A percentile compares a stretch with the other conserved stretches of the same genome.
These are phyloP conservation scores for Cutaneotrichosporon cutaneum DNA, from an alignment of 1,284 basidiomycete species.

Conservation along the genomic window DNA sequence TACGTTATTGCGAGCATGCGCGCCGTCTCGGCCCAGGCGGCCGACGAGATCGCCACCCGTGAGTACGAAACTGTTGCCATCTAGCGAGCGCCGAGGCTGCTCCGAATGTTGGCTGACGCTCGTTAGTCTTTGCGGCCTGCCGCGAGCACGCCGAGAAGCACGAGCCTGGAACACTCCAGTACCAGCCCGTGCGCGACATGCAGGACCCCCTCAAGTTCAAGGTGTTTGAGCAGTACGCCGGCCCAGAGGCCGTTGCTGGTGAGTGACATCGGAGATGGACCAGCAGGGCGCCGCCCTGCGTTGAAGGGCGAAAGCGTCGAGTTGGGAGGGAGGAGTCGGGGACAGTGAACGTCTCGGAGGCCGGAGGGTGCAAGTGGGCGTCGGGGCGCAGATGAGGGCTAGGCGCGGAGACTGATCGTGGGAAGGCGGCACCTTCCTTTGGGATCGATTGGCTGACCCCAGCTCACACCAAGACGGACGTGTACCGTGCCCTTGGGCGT, in stretches of 20 bases:
- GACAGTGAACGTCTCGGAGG: too few species aligned
- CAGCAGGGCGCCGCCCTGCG: too few species aligned
- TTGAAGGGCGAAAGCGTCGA: not conserved
- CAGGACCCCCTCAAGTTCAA: conserved; percentile 19
- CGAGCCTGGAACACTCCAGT: conserved; percentile 18
- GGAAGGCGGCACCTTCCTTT: too few species aligned
- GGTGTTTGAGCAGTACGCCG: conserved; percentile 21
- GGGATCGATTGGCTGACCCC: not conserved
- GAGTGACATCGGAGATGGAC: conserved; percentile 1
- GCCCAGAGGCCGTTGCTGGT: conserved; percentile 15
- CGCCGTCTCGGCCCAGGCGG: conserved; percentile 2
- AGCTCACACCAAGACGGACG: conserved; percentile 15
- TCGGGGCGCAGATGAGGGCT: too few species aligned
- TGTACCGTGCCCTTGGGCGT: conserved; percentile 11
- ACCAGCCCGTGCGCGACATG: conserved; percentile 12
- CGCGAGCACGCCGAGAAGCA: conserved; percentile 11
- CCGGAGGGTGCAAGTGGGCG: too few species aligned
- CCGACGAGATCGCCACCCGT: conserved; percentile 1
- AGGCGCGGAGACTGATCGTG: too few species aligned
- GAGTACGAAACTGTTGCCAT: not conserved
- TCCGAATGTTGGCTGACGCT: not conserved
- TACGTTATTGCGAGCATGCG: conserved; percentile 8
- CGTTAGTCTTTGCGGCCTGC: not conserved
- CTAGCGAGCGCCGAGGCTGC: too few species aligned
- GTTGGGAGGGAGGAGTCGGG: not conserved